Base-by-base conservation (phyloP, 208 protist species). In the Leishmania lainsoni region DNA sequence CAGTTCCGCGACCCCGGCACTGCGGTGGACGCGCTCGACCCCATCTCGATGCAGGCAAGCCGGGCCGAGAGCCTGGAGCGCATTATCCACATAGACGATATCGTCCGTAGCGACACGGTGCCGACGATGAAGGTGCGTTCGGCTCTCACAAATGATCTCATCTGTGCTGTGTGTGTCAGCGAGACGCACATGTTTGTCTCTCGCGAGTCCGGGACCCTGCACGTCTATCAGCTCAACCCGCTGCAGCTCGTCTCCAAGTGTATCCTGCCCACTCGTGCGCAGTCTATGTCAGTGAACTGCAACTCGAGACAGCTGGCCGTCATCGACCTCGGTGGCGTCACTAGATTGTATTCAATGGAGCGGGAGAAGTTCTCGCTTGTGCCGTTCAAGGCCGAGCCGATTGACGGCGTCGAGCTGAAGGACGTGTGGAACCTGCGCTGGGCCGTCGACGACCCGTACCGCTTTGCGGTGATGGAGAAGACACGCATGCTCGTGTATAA, bases 401-500 rank as follows among this genome's bases (percentile, higher is more conserved):
- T 96, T 29, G 84, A 86, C 2, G 82, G 87, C 54, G 91, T 99
- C 63, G 97, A 99, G 88, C 90, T 95, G 14, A 99, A 99, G 85
- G 98, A 99, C 70, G 97, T 98, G 20, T 99, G 98, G 98, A 92
- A 96, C 85, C 71, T 99, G 75, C 78, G 81, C 66, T 99, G 98
- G 98, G 91, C 96, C 56, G 78, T 86, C 5, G 98, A 99, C 83
- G 94, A 99, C 84, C 96, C 98, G 16, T 80, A 95, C 71, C 90
- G 97, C 52, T 92, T 99, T 69, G 98, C 96, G 35, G 87, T 99
- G 72, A 98, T 99, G 97, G 98, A 99, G 88, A 98, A 98, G 88
- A 98, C 98, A 42, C 90, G 96, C 75, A 95, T 99, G 93, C 96
- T 95, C 79, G 91, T 99, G 71, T 99, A 98, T 83, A 80, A 93